Evolutionary conservation across 257 asterid genomes (phyloP).

Genomic region (Forsythia suspensa): DNA sequence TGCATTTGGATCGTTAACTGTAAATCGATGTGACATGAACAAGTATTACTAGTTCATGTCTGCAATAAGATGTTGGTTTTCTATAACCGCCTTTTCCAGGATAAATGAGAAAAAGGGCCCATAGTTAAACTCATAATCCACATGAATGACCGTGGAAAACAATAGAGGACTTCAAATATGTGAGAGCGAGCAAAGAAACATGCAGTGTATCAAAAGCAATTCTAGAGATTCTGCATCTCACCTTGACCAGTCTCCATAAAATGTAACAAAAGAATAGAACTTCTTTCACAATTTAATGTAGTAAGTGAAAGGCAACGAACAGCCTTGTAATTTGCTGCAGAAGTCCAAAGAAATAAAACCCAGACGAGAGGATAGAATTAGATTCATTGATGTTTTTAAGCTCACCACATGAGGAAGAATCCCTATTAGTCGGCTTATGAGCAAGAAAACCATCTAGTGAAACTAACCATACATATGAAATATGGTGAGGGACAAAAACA

Average conservation of each 20-base stretch:
- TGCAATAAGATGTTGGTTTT: not conserved
- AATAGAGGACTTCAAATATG: not conserved
- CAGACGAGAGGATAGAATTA: slow-evolving; percentile 2
- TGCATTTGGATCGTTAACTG: not conserved
- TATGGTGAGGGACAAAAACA: slow-evolving; percentile 86
- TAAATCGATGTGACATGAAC: not conserved
- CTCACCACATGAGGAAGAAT: slow-evolving; percentile 22
- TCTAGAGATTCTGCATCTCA: slow-evolving; percentile 31
- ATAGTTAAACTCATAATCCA: not conserved
- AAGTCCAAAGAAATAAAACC: slow-evolving; percentile 15
- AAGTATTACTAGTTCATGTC: not conserved
- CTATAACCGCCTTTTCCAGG: not conserved
- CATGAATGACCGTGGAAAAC: not conserved
- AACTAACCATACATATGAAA: slow-evolving; percentile 99
- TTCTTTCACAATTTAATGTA: slow-evolving; percentile 79
- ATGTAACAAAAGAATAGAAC: slow-evolving; percentile 66
- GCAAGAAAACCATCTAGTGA: slow-evolving; percentile 31
- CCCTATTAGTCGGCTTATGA: slow-evolving; percentile 11
- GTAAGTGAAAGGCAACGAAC: slow-evolving; percentile 81
- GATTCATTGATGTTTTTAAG: slow-evolving; percentile 21
- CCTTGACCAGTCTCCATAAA: slow-evolving; percentile 82
- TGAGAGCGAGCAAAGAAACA: slow-evolving; percentile 4
- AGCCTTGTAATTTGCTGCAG: slow-evolving; percentile 90
- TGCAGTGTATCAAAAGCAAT: not conserved
- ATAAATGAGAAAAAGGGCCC: not conserved